phyloP scores from a whole-genome alignment of 495 filamentous ascomycete genomes.

The Xylaria cubensis region DNA sequence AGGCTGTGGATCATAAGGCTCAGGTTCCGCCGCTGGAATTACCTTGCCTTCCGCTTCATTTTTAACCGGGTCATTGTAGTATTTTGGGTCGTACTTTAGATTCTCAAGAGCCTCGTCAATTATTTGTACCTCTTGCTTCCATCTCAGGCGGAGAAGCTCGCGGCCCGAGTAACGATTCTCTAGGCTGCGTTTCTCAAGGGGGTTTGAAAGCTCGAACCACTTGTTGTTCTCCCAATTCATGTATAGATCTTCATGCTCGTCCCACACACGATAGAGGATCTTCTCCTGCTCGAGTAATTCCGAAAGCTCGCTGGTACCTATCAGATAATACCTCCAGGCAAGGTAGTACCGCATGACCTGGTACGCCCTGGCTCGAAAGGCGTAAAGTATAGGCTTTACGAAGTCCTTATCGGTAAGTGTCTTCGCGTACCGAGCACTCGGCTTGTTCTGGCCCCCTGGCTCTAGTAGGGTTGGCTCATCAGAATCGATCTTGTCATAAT shows the following conservation, averaged over 20 bases:
- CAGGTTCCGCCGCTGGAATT: background rate
- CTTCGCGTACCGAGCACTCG: background rate
- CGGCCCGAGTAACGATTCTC: slow-evolving; percentile 2
- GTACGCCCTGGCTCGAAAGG: slow-evolving; percentile 22
- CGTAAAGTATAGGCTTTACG: background rate
- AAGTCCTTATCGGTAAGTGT: slow-evolving; percentile 1
- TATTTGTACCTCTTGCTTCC: background rate
- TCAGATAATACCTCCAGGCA: slow-evolving; percentile 1
- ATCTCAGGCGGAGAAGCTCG: background rate
- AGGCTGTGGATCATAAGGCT: background rate
- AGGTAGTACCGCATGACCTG: slow-evolving; percentile 6
- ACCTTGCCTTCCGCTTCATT: background rate
- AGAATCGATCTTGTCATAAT: background rate
- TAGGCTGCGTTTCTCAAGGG: background rate
- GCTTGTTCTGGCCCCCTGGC: background rate
- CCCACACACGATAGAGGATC: background rate
- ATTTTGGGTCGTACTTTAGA: background rate
- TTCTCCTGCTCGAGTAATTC: slow-evolving; percentile 20
- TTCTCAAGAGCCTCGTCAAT: slow-evolving; percentile 10
- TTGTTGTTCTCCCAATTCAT: slow-evolving; percentile 31
- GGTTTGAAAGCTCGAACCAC: slow-evolving; percentile 17
- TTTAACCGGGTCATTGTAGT: background rate
- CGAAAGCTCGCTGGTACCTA: background rate
- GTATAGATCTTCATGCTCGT: slow-evolving; percentile 29
- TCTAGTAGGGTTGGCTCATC: slow-evolving; percentile 16